Evolutionary conservation across 768 basidiomycete species (phyloP).

Genomic region (Suillus placidus): DNA sequence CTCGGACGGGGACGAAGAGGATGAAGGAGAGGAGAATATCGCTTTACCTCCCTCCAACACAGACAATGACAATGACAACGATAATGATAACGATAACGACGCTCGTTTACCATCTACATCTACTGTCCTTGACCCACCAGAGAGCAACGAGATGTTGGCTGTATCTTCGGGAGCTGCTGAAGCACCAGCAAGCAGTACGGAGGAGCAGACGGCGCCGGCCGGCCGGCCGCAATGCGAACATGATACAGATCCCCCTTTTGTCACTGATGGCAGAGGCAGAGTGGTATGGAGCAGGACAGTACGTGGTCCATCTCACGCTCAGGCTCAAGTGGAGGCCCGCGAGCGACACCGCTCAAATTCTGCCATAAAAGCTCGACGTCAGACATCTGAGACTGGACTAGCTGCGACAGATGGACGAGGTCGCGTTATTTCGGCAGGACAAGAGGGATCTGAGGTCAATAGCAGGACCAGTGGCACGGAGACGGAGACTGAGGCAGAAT

Average conservation of each 20-base stretch:
- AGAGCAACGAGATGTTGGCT: constrained; percentile 1
- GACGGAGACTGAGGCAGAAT: constrained; percentile 17
- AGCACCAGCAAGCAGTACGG: not conserved
- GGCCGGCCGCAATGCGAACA: constrained; percentile 32
- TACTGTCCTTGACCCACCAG: constrained; percentile 8
- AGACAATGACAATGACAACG: not conserved
- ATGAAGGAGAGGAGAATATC: constrained; percentile 13
- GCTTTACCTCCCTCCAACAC: not conserved
- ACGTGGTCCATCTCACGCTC: constrained; percentile 26
- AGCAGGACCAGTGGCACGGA: constrained; percentile 22
- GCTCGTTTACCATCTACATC: constrained; percentile 4
- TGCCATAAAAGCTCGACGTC: constrained; percentile 19
- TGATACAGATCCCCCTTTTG: constrained; percentile 51
- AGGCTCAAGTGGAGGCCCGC: constrained; percentile 23
- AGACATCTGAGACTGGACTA: constrained; percentile 17
- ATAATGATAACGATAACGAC: not conserved
- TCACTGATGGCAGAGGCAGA: constrained; percentile 66
- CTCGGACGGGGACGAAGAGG: constrained; percentile 30
- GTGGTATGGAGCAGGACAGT: constrained; percentile 47
- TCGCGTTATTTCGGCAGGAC: constrained; percentile 22
- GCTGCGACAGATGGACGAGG: constrained; percentile 20
- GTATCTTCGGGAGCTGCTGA: not conserved
- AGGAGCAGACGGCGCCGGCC: constrained; percentile 5
- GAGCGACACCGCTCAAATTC: constrained; percentile 24
- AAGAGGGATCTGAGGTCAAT: constrained; percentile 20